Evolutionary conservation across 2,329 filamentous ascomycete species (phyloP).

Genomic region (Celoporthe dispersa): DNA sequence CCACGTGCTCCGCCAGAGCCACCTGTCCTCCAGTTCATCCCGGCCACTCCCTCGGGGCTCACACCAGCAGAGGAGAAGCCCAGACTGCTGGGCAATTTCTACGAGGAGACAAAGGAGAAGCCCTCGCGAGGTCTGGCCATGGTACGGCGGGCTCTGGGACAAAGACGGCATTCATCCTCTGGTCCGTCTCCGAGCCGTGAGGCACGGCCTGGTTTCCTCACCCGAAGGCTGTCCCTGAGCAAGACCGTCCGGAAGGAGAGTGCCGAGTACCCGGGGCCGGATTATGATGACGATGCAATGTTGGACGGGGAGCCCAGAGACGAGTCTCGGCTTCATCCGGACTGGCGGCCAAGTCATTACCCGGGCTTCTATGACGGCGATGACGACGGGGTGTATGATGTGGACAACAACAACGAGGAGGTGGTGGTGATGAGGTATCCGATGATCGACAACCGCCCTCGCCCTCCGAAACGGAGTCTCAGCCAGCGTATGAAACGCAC

Average conservation of each 20-base stretch:
- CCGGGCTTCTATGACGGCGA: conserved; percentile 40
- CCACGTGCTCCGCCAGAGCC: conserved; percentile 63
- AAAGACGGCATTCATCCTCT: conserved; percentile 53
- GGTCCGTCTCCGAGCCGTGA: conserved; percentile 44
- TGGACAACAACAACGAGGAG: conserved; percentile 38
- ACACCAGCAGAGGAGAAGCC: conserved; percentile 60
- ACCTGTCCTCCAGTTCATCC: conserved; percentile 62
- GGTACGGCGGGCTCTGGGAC: conserved; percentile 58
- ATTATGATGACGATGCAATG: conserved; percentile 39
- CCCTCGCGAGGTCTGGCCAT: conserved; percentile 54
- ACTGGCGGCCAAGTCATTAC: conserved; percentile 61
- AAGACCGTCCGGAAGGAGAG: conserved; percentile 42
- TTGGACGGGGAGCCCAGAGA: conserved; percentile 54
- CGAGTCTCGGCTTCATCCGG: conserved; percentile 60
- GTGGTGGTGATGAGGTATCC: conserved; percentile 36
- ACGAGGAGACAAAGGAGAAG: conserved; percentile 49
- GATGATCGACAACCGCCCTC: conserved; percentile 51
- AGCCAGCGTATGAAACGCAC: conserved; percentile 61
- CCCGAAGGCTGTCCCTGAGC: conserved; percentile 59
- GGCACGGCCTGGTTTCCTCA: conserved; percentile 47
- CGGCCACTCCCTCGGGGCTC: conserved; percentile 64
- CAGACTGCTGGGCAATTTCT: conserved; percentile 58
- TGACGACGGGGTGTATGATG: conserved; percentile 36
- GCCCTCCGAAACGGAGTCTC: conserved; percentile 51
- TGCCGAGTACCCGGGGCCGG: conserved; percentile 34